Evolutionary conservation across 441 rosid genomes (phyloP).

Genomic region (Corymbia calophylla): DNA sequence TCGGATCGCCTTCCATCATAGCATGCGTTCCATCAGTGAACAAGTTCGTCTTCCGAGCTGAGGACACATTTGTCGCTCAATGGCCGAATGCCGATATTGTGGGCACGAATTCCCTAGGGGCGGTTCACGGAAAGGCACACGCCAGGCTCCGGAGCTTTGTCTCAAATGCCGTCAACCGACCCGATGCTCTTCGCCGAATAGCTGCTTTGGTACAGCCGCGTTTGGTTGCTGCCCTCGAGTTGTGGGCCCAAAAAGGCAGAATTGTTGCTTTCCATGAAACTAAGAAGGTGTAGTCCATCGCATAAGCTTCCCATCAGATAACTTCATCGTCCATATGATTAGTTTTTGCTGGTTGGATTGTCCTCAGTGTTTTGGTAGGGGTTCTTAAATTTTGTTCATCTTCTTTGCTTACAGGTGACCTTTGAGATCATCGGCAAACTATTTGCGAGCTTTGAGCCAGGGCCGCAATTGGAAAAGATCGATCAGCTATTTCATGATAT

Average conservation of each 20-base stretch:
- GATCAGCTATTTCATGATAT: slow-evolving; percentile 15
- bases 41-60: slow-evolving; percentile 13
- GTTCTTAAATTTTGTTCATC: not conserved
- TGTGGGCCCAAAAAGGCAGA: slow-evolving; percentile 21
- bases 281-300: slow-evolving; percentile 11
- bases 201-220: slow-evolving; percentile 18
- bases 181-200: slow-evolving; percentile 22
- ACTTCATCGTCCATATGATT: not conserved
- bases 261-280: slow-evolving; percentile 8
- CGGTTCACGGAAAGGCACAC: slow-evolving; percentile 21
- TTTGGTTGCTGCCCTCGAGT: slow-evolving; percentile 18
- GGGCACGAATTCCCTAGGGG: slow-evolving; percentile 10
- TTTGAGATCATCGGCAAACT: slow-evolving; percentile 26
- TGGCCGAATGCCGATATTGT: slow-evolving; percentile 24
- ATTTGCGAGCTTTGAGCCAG: slow-evolving; percentile 32
- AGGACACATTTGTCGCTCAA: not conserved
- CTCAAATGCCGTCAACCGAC: slow-evolving; percentile 13
- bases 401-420: slow-evolving; percentile 14
- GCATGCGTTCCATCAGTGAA: slow-evolving; percentile 16
- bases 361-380: no score
- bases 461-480: slow-evolving; percentile 13
- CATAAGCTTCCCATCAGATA: not conserved
- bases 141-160: slow-evolving; percentile 19
- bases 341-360: not conserved
- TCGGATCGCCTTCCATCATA: slow-evolving; percentile 27